A percentile compares a stretch with the other conserved stretches of the same genome.
Evolutionary conservation across 805 yeast genomes (phyloP).

Genomic region (Pichia californica): DNA sequence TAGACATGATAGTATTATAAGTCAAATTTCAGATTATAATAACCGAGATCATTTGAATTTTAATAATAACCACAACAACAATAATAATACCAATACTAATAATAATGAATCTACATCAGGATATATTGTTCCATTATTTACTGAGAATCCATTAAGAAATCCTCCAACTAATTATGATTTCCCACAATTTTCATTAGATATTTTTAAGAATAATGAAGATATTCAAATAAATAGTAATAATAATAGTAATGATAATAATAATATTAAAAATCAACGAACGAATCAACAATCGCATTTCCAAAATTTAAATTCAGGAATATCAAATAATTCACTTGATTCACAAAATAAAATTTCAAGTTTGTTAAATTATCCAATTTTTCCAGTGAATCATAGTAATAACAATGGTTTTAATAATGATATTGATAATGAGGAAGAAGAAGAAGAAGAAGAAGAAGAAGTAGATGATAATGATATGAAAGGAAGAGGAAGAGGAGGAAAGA

Average conservation of each 20-base stretch:
- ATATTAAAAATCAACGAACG: neutral
- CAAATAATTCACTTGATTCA: neutral
- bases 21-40: neutral
- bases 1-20: neutral
- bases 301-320: neutral
- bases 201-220: constrained; percentile 16
- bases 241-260: neutral
- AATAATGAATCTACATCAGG: neutral
- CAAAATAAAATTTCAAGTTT: neutral
- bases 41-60: neutral
- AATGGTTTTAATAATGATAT: neutral
- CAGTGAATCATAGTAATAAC: neutral
- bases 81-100: neutral
- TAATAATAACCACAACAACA: neutral
- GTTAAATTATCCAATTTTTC: neutral
- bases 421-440: neutral
- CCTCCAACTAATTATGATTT: constrained; percentile 12
- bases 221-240: neutral
- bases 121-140: constrained; percentile 8
- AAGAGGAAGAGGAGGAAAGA: too few species aligned
- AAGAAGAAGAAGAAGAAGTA: neutral
- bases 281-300: neutral
- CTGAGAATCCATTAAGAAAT: constrained; percentile 9
- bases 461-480: neutral
- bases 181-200: constrained; percentile 19